These are phyloP conservation scores for Torulaspora gathmanii DNA, from an alignment of 805 yeast species.

Conservation along the genomic window DNA sequence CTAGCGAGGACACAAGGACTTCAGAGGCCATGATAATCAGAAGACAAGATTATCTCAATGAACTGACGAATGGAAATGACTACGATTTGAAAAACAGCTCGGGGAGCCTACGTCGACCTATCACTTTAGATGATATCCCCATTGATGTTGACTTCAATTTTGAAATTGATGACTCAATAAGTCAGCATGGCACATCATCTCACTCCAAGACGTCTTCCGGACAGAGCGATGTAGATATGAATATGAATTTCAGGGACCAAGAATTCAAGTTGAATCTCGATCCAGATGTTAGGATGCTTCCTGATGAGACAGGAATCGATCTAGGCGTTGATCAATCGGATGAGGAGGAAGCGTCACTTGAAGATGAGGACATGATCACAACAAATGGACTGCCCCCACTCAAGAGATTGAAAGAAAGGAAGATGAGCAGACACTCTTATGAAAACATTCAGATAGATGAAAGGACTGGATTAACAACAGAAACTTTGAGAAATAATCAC, in stretches of 20 bases:
- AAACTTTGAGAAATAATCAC: slow-evolving; percentile 22
- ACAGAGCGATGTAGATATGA: slow-evolving; percentile 6
- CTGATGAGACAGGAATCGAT: slow-evolving; percentile 11
- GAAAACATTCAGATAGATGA: slow-evolving; percentile 18
- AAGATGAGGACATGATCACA: slow-evolving; percentile 8
- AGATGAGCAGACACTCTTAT: not conserved
- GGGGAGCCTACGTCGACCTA: slow-evolving; percentile 1
- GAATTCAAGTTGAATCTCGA: slow-evolving; percentile 18
- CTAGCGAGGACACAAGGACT: slow-evolving; percentile 1
- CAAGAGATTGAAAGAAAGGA: slow-evolving; percentile 6
- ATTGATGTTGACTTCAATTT: slow-evolving; percentile 31
- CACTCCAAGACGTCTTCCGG: slow-evolving; percentile 10
- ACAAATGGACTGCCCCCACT: slow-evolving; percentile 10
- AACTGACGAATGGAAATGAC: slow-evolving; percentile 22
- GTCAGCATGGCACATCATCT: slow-evolving; percentile 25
- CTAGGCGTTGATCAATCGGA: slow-evolving; percentile 9
- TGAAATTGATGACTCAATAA: slow-evolving; percentile 29
- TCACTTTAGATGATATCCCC: slow-evolving; percentile 19
- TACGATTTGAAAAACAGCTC: slow-evolving; percentile 5
- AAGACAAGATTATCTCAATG: slow-evolving; percentile 24
- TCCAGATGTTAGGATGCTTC: slow-evolving; percentile 6
- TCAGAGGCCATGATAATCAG: slow-evolving; percentile 18
- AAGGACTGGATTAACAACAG: slow-evolving; percentile 27
- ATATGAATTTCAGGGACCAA: slow-evolving; percentile 8
- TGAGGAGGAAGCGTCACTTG: slow-evolving; percentile 9